A percentile compares a stretch with the other conserved stretches of the same genome.
These are phyloP conservation scores for Setaria italica DNA, from an alignment of 202 grass and related monocot genomes.

Conservation along the genomic window DNA sequence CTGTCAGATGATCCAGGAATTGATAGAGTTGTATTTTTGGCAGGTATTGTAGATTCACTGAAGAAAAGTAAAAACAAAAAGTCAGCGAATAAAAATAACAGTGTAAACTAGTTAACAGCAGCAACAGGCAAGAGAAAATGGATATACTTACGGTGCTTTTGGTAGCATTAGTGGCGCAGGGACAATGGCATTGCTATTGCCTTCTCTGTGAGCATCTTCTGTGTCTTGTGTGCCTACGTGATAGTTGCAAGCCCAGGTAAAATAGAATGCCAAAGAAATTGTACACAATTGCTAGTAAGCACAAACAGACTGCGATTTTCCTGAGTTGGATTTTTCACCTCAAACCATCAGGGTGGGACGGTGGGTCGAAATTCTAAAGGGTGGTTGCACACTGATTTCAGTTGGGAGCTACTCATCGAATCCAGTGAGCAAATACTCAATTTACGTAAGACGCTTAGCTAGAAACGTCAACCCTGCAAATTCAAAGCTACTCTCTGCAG, in stretches of 20 bases:
- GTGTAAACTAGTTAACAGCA: conserved; percentile 33
- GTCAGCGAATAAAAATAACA: conserved; percentile 9
- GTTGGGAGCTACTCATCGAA: too few relatives aligned
- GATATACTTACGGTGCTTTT: conserved; percentile 80
- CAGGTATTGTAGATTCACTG: conserved; percentile 64
- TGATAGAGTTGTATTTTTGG: conserved; percentile 73
- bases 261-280: conserved; percentile 10
- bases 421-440: too few relatives aligned
- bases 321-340: not conserved
- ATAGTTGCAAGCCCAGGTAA: conserved; percentile 36
- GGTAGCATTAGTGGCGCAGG: conserved; percentile 69
- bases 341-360: too few relatives aligned
- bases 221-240: conserved; percentile 54
- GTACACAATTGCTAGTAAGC: not conserved
- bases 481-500: too few relatives aligned
- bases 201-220: conserved; percentile 61
- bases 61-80: conserved; percentile 20
- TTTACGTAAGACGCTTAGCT: too few relatives aligned
- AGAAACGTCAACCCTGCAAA: too few relatives aligned
- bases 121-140: conserved; percentile 23
- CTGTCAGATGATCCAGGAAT: conserved; percentile 79
- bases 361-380: not conserved
- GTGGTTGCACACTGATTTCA: not conserved
- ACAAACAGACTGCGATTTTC: not conserved
- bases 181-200: conserved; percentile 59